Conservation (phyloP, 805 yeast species). For the Candida tallmaniae region DNA sequence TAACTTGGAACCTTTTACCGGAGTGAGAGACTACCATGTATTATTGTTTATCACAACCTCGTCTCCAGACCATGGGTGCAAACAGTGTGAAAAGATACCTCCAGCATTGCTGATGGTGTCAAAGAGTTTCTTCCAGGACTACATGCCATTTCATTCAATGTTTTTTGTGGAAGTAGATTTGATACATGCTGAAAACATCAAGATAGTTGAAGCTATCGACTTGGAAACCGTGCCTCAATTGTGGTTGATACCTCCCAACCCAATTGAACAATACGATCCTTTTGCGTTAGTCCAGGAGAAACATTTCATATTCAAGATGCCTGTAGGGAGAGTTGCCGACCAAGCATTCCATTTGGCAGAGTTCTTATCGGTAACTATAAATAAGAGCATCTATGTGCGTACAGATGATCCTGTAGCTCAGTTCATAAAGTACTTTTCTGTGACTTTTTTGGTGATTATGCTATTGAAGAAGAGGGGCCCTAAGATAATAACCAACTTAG, state of each 20-base stretch:
- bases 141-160: constrained; percentile 36
- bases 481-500: constrained; percentile 12
- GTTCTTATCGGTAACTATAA: constrained; percentile 45
- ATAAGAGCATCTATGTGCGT: constrained; percentile 39
- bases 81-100: constrained; percentile 42
- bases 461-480: constrained; percentile 47
- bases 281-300: constrained; percentile 22
- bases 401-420: constrained; percentile 36
- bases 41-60: constrained; percentile 52
- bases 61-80: constrained; percentile 40
- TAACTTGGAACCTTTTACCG: constrained; percentile 39
- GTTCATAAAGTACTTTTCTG: constrained; percentile 43
- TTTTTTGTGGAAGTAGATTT: constrained; percentile 52
- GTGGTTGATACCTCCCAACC: constrained; percentile 59
- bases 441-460: constrained; percentile 42
- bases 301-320: constrained; percentile 33
- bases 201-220: constrained; percentile 36
- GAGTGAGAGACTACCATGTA: constrained; percentile 49
- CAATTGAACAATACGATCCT: constrained; percentile 16
- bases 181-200: constrained; percentile 32
- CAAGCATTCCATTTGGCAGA: constrained; percentile 49
- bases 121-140: constrained; percentile 39
- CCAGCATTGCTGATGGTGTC: constrained; percentile 35
- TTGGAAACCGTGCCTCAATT: constrained; percentile 57
- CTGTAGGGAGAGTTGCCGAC: constrained; percentile 26